Conservation (phyloP, 2,329 filamentous ascomycete species). For the Fonsecaea monophora region DNA sequence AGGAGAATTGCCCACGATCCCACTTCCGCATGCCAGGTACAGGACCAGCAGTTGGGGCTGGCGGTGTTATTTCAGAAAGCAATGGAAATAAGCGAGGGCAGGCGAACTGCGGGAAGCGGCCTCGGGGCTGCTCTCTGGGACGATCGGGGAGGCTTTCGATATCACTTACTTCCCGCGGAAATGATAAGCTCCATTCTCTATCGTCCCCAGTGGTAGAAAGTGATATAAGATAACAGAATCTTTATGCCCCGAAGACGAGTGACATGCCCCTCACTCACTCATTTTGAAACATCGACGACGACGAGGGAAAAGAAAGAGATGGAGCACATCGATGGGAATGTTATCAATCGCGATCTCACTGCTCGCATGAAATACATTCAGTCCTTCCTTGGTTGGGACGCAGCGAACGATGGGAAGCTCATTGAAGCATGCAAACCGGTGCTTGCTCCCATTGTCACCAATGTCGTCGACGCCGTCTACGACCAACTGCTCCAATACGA, state of each 20-base stretch:
- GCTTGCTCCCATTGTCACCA: constrained; percentile 40
- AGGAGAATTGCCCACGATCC: not conserved
- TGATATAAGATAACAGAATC: not conserved
- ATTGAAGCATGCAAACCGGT: constrained; percentile 40
- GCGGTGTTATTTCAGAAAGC: not conserved
- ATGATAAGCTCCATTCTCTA: not conserved
- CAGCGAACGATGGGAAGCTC: constrained; percentile 39
- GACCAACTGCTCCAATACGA: constrained; percentile 43
- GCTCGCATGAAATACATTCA: constrained; percentile 41
- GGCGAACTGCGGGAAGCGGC: not conserved
- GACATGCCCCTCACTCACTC: not conserved
- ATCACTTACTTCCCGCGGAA: constrained; percentile 3
- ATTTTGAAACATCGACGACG: not conserved
- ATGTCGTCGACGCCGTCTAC: constrained; percentile 44
- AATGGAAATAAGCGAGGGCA: constrained; percentile 1
- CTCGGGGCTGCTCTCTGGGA: not conserved
- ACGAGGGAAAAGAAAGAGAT: constrained; percentile 13
- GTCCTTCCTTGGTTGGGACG: constrained; percentile 42
- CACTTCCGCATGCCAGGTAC: not conserved
- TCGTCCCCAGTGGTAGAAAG: not conserved
- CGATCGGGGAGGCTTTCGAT: not conserved
- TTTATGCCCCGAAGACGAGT: not conserved
- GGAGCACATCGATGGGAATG: constrained; percentile 32
- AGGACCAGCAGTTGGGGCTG: not conserved
- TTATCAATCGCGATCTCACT: constrained; percentile 30